phyloP scores from a whole-genome alignment of 331 rosid genomes.

The Erythrophleum ivorense region DNA sequence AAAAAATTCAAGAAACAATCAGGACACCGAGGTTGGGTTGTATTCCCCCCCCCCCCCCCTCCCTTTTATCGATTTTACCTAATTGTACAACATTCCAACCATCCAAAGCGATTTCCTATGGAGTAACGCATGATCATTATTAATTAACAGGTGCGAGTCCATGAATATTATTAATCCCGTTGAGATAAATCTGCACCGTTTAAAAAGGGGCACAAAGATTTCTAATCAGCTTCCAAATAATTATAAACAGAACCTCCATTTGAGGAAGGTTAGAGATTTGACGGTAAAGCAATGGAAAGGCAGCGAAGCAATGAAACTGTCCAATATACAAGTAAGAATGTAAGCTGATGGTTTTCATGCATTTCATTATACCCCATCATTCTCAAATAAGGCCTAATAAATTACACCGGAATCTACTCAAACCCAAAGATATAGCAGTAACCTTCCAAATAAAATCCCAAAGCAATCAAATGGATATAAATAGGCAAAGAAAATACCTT shows the following conservation, averaged over 20 bases:
- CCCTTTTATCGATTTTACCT: no score
- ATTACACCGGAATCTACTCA: neutral
- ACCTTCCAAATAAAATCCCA: neutral
- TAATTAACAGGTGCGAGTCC: neutral
- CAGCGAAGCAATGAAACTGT: neutral
- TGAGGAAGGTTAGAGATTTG: neutral
- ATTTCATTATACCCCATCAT: slow-evolving; percentile 14
- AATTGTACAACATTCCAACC: neutral
- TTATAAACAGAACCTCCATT: neutral
- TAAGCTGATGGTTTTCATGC: neutral
- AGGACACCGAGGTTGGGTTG: neutral
- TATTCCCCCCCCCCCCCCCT: no score
- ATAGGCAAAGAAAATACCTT: slow-evolving; percentile 57
- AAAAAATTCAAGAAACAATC: neutral
- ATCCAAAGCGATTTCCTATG: neutral
- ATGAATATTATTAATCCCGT: neutral
- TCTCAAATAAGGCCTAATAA: neutral
- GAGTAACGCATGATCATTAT: neutral
- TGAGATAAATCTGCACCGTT: neutral
- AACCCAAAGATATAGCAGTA: neutral
- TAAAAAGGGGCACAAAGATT: neutral
- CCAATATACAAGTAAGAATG: neutral
- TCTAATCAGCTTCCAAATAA: neutral
- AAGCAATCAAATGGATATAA: neutral
- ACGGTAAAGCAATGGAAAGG: neutral